Evolutionary conservation across 441 rosid species (phyloP), one percentile per base, ranked within the genome.

Genomic region (Bruguiera hainesii): DNA sequence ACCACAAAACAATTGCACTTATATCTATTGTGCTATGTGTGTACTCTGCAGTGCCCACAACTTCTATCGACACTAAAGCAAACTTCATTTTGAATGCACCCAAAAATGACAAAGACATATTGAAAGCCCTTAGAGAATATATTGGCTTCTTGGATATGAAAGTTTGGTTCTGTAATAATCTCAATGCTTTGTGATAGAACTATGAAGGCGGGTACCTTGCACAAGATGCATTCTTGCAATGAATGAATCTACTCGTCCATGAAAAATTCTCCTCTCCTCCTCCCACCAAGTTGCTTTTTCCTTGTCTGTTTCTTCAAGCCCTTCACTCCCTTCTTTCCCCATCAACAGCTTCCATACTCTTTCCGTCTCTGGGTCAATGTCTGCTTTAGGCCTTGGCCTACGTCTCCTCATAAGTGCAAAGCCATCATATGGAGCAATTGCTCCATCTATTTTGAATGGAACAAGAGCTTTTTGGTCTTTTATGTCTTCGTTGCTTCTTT

Each of bases 151-250:
- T 62, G 51, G 15, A 37, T 60, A 6, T 11, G 10, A 60, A 60
- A 52, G 56, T 52, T 52, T 52, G 56, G 56, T 8, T 6, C 7
- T 23, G 7, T 52, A 52, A 52, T 52, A n/a, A 52, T 20, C 56
- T 20, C 9, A 52, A 19, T 52, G 56, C 23, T 25, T 20, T 0
- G 56, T 20, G 56, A 23, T 7, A 52, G 23, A 52, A 7, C 23
- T 20, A 52, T 20, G 23, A 20, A 23, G 56, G 23, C 7, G 56
- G 20, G 63, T 76, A 96, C 99, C 99, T 89, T 96, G 99, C 62
- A 96, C 96, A 13, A 90, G 90, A 83, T 90, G 99, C 99, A 96
- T 96, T 59, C 90, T 78, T 72, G 98, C 97, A 52, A 96, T 96
- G 77, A 96, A 96, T 63, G 98, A 88, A 72, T 90, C 84, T 19